Percentiles rank a stretch among this genome's conserved stretches.
These are phyloP conservation scores for Venturia nashicola DNA, from an alignment of 2,329 filamentous ascomycete genomes.

Conservation along the genomic window DNA sequence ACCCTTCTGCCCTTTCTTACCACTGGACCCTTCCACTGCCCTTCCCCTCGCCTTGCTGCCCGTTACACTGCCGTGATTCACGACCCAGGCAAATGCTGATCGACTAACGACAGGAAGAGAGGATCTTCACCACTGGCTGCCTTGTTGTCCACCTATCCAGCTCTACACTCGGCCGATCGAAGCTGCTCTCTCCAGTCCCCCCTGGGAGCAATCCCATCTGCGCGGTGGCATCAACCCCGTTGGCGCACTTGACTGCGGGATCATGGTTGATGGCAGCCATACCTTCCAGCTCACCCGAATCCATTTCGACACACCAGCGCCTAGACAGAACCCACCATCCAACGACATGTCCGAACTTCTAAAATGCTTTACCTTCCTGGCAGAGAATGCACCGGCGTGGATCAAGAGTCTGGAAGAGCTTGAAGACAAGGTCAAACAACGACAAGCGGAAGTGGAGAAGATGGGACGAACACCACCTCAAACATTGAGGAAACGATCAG, in stretches of 20 bases:
- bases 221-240: background rate
- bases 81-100: background rate
- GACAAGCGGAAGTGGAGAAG: slow-evolving; percentile 19
- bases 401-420: slow-evolving; percentile 20
- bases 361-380: slow-evolving; percentile 24
- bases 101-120: background rate
- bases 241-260: background rate
- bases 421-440: slow-evolving; percentile 20
- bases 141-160: background rate
- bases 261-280: background rate
- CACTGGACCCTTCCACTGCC: too few relatives aligned
- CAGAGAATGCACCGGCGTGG: slow-evolving; percentile 27
- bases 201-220: background rate
- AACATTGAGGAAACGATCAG: slow-evolving; percentile 20
- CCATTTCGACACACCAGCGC: background rate
- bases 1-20: too few relatives aligned
- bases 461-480: slow-evolving; percentile 18
- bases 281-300: background rate
- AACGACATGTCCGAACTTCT: slow-evolving; percentile 24
- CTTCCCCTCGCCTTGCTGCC: too few relatives aligned
- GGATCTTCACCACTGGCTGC: background rate
- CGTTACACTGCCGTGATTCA: too few relatives aligned
- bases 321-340: background rate
- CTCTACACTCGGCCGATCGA: background rate
- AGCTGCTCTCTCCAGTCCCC: background rate